A percentile compares a stretch with the other conserved stretches of the same genome.
Conservation (phyloP, 73 alveolate genomes). For the Vitrella brassicaformis region DNA sequence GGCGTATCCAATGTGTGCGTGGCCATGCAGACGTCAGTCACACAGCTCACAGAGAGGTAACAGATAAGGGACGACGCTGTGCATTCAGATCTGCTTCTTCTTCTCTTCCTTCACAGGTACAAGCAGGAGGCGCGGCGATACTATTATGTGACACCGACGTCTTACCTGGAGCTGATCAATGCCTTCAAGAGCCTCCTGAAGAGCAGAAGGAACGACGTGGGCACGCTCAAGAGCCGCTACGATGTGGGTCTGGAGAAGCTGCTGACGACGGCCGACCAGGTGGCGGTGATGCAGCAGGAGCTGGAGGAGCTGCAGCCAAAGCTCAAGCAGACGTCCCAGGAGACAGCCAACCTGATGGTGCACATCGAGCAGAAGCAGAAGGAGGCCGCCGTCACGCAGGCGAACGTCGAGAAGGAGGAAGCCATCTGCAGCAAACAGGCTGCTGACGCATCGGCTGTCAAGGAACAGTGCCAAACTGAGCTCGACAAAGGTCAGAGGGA, state of each 20-base stretch:
- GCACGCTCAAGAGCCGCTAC: conserved; percentile 32
- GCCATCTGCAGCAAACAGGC: conserved; percentile 43
- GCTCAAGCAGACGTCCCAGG: conserved; percentile 52
- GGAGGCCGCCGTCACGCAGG: conserved; percentile 51
- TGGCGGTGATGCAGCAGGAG: conserved; percentile 61
- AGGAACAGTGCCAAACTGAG: conserved; percentile 36
- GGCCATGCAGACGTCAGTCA: conserved; percentile 91
- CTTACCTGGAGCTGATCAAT: conserved; percentile 85
- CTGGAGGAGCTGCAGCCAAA: conserved; percentile 72
- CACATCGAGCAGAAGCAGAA: conserved; percentile 57
- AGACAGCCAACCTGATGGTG: conserved; percentile 48
- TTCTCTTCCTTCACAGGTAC: too few relatives aligned
- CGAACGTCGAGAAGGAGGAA: conserved; percentile 62
- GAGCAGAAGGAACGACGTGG: conserved; percentile 62
- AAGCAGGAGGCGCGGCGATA: conserved; percentile 79
- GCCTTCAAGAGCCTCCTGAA: conserved; percentile 76
- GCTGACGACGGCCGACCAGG: conserved; percentile 65
- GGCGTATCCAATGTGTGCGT: conserved; percentile 86
- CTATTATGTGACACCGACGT: conserved; percentile 95
- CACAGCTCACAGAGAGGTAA: conserved; percentile 56
- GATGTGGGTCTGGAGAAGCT: conserved; percentile 78
- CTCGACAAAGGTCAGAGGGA: conserved; percentile 42
- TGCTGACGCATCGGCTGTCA: conserved; percentile 24
- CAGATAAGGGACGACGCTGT: too few relatives aligned
- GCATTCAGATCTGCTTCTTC: too few relatives aligned